Evolutionary conservation across 2,329 filamentous ascomycete genomes (phyloP), one percentile per base, ranked within the genome.

Genomic region (Apiospora malaysiana): DNA sequence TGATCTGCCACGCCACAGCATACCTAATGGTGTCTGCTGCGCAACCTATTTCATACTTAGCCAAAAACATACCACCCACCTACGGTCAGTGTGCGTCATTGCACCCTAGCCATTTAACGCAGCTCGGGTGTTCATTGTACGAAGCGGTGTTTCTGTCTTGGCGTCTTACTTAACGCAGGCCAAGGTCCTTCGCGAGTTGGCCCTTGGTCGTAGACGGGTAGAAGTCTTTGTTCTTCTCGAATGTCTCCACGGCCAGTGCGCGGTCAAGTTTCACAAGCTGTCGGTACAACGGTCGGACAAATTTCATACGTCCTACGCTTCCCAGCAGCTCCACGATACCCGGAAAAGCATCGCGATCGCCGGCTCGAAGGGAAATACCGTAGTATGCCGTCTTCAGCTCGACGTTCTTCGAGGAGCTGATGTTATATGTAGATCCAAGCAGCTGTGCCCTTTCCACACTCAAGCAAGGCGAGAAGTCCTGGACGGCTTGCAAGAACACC

Each of bases 301-400:
- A 98, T 88, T 98, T 98, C 96, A 99, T 98, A 71, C 96, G 87
- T 16, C 96, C 96, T 32, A 98, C 94, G 69, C 87, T 87, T 43
- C 93, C 93, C 49, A 98, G 85, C 70, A 98, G 85, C 71, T 93
- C 89, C 1, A 92, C 90, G 0, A 94, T 90, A 1, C 91, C 91
- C 72, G 89, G 79, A 77, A 95, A 94, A 47, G 92, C 89, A 71
- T 86, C 88, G 68, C 87, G 81, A 76, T 94, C 93, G 71, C 90
- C 89, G 16, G 93, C 92, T 76, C 89, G 89, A 78, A 99, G 87
- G 1, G 93, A 93, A 45, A 98, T 88, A 69, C 90, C 88, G 77
- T 94, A 92, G 82, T 94, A 98, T 0, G 95, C 89, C 21, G 91
- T 89, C 76, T 93, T 90, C 67, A 99, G 87, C 82, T 98, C 96